Evolutionary conservation across 1,284 basidiomycete species (phyloP).

Genomic region (Ustilago trichophora): DNA sequence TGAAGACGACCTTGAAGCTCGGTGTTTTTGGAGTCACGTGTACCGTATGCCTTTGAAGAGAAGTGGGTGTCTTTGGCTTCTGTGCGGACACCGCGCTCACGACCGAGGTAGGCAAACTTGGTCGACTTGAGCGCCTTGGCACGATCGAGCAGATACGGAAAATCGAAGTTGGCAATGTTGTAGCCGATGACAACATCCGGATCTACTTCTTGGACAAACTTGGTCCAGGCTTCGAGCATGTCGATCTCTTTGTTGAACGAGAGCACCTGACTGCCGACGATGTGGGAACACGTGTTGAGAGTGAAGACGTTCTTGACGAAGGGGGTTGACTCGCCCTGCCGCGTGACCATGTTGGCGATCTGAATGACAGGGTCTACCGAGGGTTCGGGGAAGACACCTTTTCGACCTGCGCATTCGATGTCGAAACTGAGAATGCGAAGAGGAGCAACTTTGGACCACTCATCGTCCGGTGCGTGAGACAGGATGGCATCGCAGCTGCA

Average conservation of each 20-base stretch:
- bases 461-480: constrained; percentile 61
- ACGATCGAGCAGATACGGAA: constrained; percentile 65
- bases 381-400: constrained; percentile 65
- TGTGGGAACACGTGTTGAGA: constrained; percentile 63
- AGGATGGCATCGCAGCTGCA: constrained; percentile 56
- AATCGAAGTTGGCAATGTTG: constrained; percentile 66
- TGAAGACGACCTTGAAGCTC: constrained; percentile 65
- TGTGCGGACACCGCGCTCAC: constrained; percentile 60
- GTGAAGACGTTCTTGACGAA: constrained; percentile 66
- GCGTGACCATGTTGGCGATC: constrained; percentile 66
- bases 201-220: constrained; percentile 63
- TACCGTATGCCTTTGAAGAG: constrained; percentile 66
- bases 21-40: constrained; percentile 65
- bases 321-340: constrained; percentile 63
- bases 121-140: constrained; percentile 63
- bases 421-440: constrained; percentile 66
- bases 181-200: constrained; percentile 66
- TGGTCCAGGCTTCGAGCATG: constrained; percentile 63
- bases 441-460: constrained; percentile 64
- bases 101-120: constrained; percentile 62
- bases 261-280: constrained; percentile 64
- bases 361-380: constrained; percentile 65
- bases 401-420: constrained; percentile 66
- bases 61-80: constrained; percentile 66
- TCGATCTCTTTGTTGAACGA: constrained; percentile 61